Percentiles rank a stretch among this genome's conserved stretches.
These are phyloP conservation scores for Glycyrrhiza uralensis DNA, from an alignment of 306 rosid species.

Conservation along the genomic window DNA sequence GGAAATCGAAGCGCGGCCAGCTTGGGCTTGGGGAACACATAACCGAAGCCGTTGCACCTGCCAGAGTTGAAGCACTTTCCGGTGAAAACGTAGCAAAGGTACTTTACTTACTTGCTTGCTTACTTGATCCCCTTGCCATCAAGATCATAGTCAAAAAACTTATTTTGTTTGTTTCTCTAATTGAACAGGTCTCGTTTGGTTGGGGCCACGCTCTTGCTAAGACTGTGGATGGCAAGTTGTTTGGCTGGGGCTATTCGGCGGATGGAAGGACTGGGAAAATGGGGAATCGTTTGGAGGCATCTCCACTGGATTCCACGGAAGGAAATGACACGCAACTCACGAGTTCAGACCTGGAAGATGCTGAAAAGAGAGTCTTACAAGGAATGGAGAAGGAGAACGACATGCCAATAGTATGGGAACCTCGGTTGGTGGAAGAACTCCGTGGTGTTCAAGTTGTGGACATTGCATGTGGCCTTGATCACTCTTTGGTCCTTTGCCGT, in stretches of 20 bases:
- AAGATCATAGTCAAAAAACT: background rate
- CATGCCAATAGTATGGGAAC: conserved; percentile 91
- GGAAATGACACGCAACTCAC: conserved; percentile 25
- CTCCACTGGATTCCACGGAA: conserved; percentile 47
- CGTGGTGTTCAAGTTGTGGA: conserved; percentile 57
- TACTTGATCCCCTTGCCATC: background rate
- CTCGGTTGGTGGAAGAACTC: conserved; percentile 61
- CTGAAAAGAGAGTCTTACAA: conserved; percentile 67
- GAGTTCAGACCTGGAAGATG: conserved; percentile 47
- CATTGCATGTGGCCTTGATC: conserved; percentile 90
- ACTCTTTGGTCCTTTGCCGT: conserved; percentile 82
- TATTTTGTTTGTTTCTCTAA: background rate
- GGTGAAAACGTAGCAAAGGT: conserved; percentile 73
- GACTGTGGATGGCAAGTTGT: conserved; percentile 77
- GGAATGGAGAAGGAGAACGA: conserved; percentile 65
- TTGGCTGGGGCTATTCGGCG: conserved; percentile 93
- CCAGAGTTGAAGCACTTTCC: conserved; percentile 62
- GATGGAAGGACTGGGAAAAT: conserved; percentile 76
- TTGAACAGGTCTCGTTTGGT: conserved; percentile 75
- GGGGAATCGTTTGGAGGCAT: conserved; percentile 45
- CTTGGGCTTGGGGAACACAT: conserved; percentile 73
- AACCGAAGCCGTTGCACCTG: conserved; percentile 54
- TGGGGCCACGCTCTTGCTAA: conserved; percentile 95
- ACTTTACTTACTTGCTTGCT: too few species aligned
- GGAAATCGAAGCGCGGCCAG: conserved; percentile 85